A percentile compares a stretch with the other conserved stretches of the same genome.
phyloP scores from a whole-genome alignment of 2,329 filamentous ascomycete genomes.

The Chrysoporthe austroafricana region DNA sequence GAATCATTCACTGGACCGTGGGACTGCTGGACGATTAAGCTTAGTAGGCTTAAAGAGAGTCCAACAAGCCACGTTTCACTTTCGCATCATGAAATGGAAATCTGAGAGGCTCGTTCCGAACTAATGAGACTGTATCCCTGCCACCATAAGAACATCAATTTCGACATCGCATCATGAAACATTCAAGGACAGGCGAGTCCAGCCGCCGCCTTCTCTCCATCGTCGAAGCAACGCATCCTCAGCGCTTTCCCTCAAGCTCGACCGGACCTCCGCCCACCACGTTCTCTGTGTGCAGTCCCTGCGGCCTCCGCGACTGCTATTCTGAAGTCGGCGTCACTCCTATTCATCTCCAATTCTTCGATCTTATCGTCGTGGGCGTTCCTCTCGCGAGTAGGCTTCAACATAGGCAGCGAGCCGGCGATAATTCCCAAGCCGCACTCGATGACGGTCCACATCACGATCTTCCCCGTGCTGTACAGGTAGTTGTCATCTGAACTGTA shows the following conservation, averaged over 20 bases:
- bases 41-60: neutral
- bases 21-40: constrained; percentile 61
- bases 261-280: neutral
- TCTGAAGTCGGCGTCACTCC: constrained; percentile 19
- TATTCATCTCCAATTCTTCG: constrained; percentile 26
- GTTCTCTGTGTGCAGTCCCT: neutral
- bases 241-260: neutral
- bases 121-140: neutral
- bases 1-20: constrained; percentile 73
- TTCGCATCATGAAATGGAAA: neutral
- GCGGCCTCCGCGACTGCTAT: constrained; percentile 16
- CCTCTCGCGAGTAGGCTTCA: constrained; percentile 10
- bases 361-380: constrained; percentile 15
- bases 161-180: constrained; percentile 15
- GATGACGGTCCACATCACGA: constrained; percentile 28
- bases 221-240: neutral
- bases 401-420: constrained; percentile 26
- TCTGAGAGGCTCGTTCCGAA: neutral
- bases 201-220: neutral
- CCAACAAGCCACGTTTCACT: neutral
- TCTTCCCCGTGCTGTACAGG: constrained; percentile 28
- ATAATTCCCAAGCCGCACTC: constrained; percentile 27
- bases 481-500: constrained; percentile 26
- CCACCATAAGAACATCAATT: neutral
- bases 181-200: constrained; percentile 12